Percentiles rank a stretch among this genome's conserved stretches.
phyloP scores from a whole-genome alignment of 176 grass and related monocot species.

The Cymbopogon citratus region DNA sequence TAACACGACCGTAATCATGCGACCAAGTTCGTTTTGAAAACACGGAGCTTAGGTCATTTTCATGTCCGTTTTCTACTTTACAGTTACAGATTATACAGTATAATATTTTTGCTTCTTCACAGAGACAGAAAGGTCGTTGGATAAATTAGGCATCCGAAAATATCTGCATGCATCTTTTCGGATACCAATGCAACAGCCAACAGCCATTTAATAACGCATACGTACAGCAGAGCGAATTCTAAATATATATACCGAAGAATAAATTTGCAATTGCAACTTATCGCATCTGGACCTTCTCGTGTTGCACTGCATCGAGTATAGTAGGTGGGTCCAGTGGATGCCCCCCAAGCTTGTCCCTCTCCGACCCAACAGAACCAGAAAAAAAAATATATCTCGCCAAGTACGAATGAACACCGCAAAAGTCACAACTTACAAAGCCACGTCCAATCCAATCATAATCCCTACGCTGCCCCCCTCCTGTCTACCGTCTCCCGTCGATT shows the following conservation, averaged over 20 bases:
- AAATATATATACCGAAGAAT: background rate
- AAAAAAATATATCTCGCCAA: conserved; percentile 8
- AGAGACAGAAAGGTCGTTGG: background rate
- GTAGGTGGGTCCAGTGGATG: background rate
- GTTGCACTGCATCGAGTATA: background rate
- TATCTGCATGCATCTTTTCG: background rate
- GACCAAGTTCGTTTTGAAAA: background rate
- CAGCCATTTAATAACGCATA: background rate
- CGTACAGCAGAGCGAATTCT: background rate
- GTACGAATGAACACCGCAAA: background rate
- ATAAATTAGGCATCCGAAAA: background rate
- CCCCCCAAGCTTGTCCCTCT: background rate
- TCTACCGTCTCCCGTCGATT: no score
- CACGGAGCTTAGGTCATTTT: background rate
- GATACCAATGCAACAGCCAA: background rate
- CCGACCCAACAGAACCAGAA: background rate
- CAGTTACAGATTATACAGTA: background rate
- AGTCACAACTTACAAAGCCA: background rate
- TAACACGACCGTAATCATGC: background rate
- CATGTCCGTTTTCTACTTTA: background rate
- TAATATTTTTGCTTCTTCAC: background rate
- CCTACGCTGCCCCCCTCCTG: background rate
- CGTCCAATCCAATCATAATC: background rate
- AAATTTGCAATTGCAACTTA: background rate
- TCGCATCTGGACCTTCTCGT: background rate